These are phyloP conservation scores for Microdochium paspali DNA, from an alignment of 2,329 filamentous ascomycete genomes.

Conservation along the genomic window DNA sequence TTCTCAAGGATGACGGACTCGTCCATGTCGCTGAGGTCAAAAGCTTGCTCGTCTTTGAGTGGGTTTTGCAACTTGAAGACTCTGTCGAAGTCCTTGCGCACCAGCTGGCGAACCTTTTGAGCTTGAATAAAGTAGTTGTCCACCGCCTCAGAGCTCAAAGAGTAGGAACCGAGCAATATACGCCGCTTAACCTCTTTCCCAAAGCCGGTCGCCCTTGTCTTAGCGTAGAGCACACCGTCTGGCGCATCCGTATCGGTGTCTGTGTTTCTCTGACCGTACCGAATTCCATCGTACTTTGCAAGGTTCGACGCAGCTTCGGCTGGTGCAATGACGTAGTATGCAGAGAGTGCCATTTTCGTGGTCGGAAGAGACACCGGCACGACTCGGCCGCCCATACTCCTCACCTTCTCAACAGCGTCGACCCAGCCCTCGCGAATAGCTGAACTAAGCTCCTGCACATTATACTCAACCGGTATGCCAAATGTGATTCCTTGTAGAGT, in stretches of 20 bases:
- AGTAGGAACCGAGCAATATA: conserved; percentile 84
- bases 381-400: conserved; percentile 57
- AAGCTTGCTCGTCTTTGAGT: conserved; percentile 43
- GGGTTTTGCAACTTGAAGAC: conserved; percentile 66
- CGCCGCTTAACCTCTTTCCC: conserved; percentile 78
- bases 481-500: conserved; percentile 31
- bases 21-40: conserved; percentile 52
- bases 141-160: conserved; percentile 79
- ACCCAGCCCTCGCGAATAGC: conserved; percentile 63
- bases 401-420: conserved; percentile 47
- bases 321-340: conserved; percentile 92
- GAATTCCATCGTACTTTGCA: conserved; percentile 93
- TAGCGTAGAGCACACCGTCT: conserved; percentile 62
- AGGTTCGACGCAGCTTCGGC: conserved; percentile 95
- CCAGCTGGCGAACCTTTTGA: conserved; percentile 74
- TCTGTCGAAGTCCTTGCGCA: conserved; percentile 77
- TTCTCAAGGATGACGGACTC: conserved; percentile 40
- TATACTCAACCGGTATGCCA: conserved; percentile 68
- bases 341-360: conserved; percentile 76
- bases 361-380: conserved; percentile 72
- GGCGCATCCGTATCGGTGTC: conserved; percentile 38
- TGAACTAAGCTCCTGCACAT: conserved; percentile 69
- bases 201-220: conserved; percentile 64
- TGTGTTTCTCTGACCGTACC: conserved; percentile 61
- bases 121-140: conserved; percentile 97